Conservation (phyloP, 306 rosid genomes). For the Lagenaria siceraria region DNA sequence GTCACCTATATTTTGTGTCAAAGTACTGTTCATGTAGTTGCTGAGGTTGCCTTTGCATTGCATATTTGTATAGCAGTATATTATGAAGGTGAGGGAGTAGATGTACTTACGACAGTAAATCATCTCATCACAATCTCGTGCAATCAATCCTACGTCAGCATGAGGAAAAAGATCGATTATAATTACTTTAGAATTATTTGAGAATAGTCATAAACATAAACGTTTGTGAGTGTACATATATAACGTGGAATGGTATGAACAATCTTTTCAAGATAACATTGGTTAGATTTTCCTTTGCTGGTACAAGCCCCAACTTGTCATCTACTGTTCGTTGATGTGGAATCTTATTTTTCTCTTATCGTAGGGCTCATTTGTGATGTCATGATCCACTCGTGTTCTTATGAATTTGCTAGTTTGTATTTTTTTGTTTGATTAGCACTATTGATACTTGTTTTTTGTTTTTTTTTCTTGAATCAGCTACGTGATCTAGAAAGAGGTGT, state of each 20-base stretch:
- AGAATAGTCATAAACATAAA: not conserved
- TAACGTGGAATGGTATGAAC: not conserved
- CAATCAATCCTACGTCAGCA: not conserved
- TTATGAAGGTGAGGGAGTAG: not conserved
- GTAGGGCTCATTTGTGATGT: not conserved
- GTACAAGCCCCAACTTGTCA: not conserved
- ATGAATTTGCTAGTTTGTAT: not conserved
- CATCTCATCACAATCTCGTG: not conserved
- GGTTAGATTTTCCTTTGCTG: not conserved
- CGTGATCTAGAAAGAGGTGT: conserved; percentile 89
- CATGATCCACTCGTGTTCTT: not conserved
- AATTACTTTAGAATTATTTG: not conserved
- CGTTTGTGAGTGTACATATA: not conserved
- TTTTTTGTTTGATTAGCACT: not conserved
- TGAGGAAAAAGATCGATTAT: not conserved
- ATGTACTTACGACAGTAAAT: not conserved
- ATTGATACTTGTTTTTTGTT: conserved; percentile 6
- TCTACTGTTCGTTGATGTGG: not conserved
- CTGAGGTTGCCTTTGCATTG: not conserved
- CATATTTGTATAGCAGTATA: not conserved
- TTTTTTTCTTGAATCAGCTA: conserved; percentile 32
- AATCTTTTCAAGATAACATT: not conserved
- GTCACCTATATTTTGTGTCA: not conserved
- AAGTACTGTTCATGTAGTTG: not conserved
- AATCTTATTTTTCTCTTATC: too few relatives aligned